These are phyloP conservation scores for Biscogniauxia marginata DNA, from an alignment of 2,329 filamentous ascomycete species.

Conservation along the genomic window DNA sequence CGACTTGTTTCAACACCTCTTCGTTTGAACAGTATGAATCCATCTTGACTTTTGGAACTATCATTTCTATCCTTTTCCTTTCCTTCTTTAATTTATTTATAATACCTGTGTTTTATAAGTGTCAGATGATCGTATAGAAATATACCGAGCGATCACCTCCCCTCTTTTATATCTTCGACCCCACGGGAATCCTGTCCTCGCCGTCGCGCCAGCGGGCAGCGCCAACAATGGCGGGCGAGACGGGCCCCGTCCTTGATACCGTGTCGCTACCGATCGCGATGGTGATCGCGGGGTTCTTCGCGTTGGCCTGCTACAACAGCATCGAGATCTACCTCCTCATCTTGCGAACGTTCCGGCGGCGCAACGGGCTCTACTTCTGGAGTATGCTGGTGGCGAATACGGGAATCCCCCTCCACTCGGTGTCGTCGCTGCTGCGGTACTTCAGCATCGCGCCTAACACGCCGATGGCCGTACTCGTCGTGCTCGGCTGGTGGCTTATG, in stretches of 20 bases:
- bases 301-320: conserved; percentile 39
- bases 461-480: conserved; percentile 20
- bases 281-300: conserved; percentile 12
- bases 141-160: no score
- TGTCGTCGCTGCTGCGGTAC: conserved; percentile 14
- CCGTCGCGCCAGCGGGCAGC: no score
- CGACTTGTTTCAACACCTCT: neutral
- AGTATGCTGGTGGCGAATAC: conserved; percentile 34
- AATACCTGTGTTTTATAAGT: no score
- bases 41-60: no score
- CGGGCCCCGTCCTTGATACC: conserved; percentile 1
- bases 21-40: neutral
- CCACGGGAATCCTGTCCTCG: no score
- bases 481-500: conserved; percentile 56
- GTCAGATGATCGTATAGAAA: no score
- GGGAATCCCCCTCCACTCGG: conserved; percentile 16
- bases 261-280: conserved; percentile 6
- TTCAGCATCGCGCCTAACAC: conserved; percentile 16
- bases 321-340: conserved; percentile 39
- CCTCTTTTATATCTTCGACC: no score
- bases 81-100: no score
- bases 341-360: conserved; percentile 38
- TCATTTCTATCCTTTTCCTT: no score
- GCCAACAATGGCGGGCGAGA: conserved; percentile 10
- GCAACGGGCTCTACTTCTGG: conserved; percentile 43